Base-by-base conservation (phyloP, 2,329 filamentous ascomycete genomes). In the Penicillium palitans region DNA sequence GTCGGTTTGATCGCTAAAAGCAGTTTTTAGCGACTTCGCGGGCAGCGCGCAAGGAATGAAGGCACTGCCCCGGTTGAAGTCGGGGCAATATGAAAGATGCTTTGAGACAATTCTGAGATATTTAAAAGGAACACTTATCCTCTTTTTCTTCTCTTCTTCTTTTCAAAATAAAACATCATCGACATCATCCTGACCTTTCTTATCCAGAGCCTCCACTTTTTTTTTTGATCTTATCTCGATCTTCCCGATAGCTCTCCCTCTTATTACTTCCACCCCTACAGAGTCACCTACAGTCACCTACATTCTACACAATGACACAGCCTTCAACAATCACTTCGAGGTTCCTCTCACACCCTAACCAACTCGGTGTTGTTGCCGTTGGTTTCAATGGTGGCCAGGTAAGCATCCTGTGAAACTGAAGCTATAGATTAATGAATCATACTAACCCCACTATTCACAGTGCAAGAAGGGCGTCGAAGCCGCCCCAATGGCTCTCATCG, bases 331-430 rank as follows among this genome's bases (percentile, higher is more conserved):
- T 87, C 61, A 72, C 80, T 49, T 83, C 85, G 60, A 92, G 89
- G 72, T 98, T 97, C 80, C 88, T 98, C 67, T 82, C 88, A 63
- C 83, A 88, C 72, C 85, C 87, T 33, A 83, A 90, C 71, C 88
- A 98, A 71, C 83, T 99, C 64, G 95, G 93, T 62, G 85, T 99
- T 57, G 91, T 98, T 39, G 92, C 93, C 50, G 95, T 98, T 39
- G 93, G 93, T 62, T 99, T 98, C 81, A 96, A 92, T 54, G 93
- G 93, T 66, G 95, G 95, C 57, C 95, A 97, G 86, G 92, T 95
- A 86, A 68, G 82, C 29, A 41, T 19, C 66, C 24, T 19, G 19
- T 39, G 25, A 37, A 33, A 13, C 50, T 15, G 52, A 19, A 41
- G 27, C 13, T 45, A 39, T n/a, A 49, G 29, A 24, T 35, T 31